These are phyloP conservation scores for Cubamyces sp. DNA, from an alignment of 768 basidiomycete species.

Conservation along the genomic window DNA sequence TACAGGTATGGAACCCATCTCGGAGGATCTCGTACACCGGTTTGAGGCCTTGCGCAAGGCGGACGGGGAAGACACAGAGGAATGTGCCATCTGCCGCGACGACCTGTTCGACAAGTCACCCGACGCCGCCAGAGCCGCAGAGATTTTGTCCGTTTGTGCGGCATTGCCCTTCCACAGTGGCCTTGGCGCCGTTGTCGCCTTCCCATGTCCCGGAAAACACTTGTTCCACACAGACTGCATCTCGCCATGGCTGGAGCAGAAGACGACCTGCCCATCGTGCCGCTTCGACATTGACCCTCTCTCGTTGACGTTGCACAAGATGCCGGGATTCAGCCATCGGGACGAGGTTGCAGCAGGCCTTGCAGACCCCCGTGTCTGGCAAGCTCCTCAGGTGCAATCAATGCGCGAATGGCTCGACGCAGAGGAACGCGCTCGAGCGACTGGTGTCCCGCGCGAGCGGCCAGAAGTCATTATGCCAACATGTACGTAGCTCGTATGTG, in stretches of 20 bases:
- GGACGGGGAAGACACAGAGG: slow-evolving; percentile 42
- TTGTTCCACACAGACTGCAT: slow-evolving; percentile 80
- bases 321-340: neutral
- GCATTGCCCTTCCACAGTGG: slow-evolving; percentile 27
- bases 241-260: slow-evolving; percentile 79
- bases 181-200: slow-evolving; percentile 54
- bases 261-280: slow-evolving; percentile 85
- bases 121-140: slow-evolving; percentile 23
- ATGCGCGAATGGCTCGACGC: slow-evolving; percentile 29
- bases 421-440: slow-evolving; percentile 24
- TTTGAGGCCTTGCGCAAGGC: slow-evolving; percentile 33
- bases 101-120: slow-evolving; percentile 52
- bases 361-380: slow-evolving; percentile 18
- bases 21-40: slow-evolving; percentile 56
- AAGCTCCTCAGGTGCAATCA: slow-evolving; percentile 23
- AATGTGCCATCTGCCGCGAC: slow-evolving; percentile 82
- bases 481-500: slow-evolving; percentile 4
- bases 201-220: slow-evolving; percentile 71
- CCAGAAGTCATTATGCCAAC: slow-evolving; percentile 17
- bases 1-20: slow-evolving; percentile 64
- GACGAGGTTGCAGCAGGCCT: neutral
- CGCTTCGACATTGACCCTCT: slow-evolving; percentile 83
- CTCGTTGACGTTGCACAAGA: slow-evolving; percentile 53
- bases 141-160: slow-evolving; percentile 7
- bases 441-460: slow-evolving; percentile 9